A percentile compares a stretch with the other conserved stretches of the same genome.
These are phyloP conservation scores for Thielaviopsis punctulata DNA, from an alignment of 2,329 filamentous ascomycete species.

Conservation along the genomic window DNA sequence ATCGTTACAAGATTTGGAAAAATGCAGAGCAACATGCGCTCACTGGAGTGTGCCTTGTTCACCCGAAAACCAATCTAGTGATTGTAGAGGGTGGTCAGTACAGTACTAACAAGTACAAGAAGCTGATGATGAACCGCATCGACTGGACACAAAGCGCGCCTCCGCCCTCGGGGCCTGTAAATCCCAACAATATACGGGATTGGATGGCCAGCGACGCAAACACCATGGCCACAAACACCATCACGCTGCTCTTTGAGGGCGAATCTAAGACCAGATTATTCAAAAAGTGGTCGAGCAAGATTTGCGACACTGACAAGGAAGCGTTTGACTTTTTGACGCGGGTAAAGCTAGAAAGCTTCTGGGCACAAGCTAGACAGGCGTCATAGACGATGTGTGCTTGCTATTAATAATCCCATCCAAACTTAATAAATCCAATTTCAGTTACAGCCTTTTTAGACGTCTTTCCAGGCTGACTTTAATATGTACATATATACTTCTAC, in stretches of 20 bases:
- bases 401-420: not conserved
- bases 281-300: constrained; percentile 71
- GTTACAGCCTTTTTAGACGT: too few species aligned
- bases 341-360: constrained; percentile 88
- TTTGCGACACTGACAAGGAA: constrained; percentile 85
- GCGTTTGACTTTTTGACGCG: constrained; percentile 65
- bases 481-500: too few species aligned
- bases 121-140: constrained; percentile 83
- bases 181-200: constrained; percentile 43
- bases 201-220: constrained; percentile 72
- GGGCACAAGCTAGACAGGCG: constrained; percentile 26
- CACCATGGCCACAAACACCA: constrained; percentile 68
- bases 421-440: not conserved
- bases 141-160: constrained; percentile 84
- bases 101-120: constrained; percentile 71
- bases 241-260: constrained; percentile 76
- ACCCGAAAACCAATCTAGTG: constrained; percentile 75
- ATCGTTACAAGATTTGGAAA: constrained; percentile 80
- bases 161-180: constrained; percentile 43
- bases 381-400: not conserved
- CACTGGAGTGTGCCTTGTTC: constrained; percentile 80
- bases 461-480: too few species aligned
- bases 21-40: constrained; percentile 82
- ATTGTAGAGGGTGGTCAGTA: constrained; percentile 82
- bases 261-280: constrained; percentile 68